Evolutionary conservation across 2,329 filamentous ascomycete genomes (phyloP).

Genomic region (Arthrobotrys sinensis): DNA sequence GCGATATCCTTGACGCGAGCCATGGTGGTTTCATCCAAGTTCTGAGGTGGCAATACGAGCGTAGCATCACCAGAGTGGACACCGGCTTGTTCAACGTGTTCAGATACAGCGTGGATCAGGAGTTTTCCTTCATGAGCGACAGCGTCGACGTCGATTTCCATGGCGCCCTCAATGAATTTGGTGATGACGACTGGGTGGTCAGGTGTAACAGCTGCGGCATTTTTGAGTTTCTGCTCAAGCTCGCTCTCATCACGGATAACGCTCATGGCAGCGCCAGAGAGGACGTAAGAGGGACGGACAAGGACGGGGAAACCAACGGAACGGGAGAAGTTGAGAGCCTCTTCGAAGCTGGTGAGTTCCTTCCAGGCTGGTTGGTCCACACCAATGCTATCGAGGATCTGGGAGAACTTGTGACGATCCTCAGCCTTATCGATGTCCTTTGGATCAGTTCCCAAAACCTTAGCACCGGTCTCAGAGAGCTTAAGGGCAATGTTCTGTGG

Average conservation of each 20-base stretch:
- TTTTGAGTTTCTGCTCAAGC: slow-evolving; percentile 93
- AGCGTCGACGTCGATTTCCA: slow-evolving; percentile 96
- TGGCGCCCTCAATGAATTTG: slow-evolving; percentile 96
- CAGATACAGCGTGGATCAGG: slow-evolving; percentile 90
- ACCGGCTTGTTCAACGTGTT: slow-evolving; percentile 97
- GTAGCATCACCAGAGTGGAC: slow-evolving; percentile 98
- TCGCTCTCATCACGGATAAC: slow-evolving; percentile 91
- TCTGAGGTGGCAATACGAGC: slow-evolving; percentile 87
- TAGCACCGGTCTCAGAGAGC: slow-evolving; percentile 91
- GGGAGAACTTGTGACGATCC: slow-evolving; percentile 97
- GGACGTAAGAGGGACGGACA: slow-evolving; percentile 93
- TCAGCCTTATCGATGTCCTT: slow-evolving; percentile 97
- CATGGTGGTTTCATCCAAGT: slow-evolving; percentile 83
- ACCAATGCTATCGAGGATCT: slow-evolving; percentile 95
- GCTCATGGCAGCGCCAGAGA: slow-evolving; percentile 98
- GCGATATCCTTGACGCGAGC: slow-evolving; percentile 94
- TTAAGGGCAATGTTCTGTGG: slow-evolving; percentile 97
- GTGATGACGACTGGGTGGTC: slow-evolving; percentile 98
- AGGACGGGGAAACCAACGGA: slow-evolving; percentile 93
- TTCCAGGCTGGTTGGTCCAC: slow-evolving; percentile 99
- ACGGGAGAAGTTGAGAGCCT: slow-evolving; percentile 88
- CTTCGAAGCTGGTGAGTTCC: slow-evolving; percentile 89
- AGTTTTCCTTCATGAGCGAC: slow-evolving; percentile 89
- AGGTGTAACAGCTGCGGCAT: slow-evolving; percentile 89
- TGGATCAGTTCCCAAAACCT: slow-evolving; percentile 92